Base-by-base conservation (phyloP, 768 basidiomycete genomes). In the Postia placenta region DNA sequence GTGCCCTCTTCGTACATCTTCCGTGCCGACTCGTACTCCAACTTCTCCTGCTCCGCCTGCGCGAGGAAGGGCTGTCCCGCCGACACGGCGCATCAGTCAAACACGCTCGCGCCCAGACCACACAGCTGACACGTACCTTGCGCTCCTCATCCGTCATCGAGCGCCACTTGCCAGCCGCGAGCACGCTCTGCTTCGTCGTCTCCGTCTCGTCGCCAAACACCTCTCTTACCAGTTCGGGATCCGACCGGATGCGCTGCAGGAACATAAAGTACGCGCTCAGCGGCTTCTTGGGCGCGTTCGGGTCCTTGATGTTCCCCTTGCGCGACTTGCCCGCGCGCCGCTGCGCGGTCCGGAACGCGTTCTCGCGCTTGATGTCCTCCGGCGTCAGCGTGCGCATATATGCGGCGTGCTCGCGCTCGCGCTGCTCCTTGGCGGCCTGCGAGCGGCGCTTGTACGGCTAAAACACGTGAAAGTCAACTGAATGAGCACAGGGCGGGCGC, bases 231-330 rank as follows among this genome's bases (percentile, higher is more conserved):
- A 94, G 68, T 28, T 72, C 70, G 2, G 81, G 78, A 60, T 88
- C 82, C 46, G 87, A 84, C 52, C 93, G 76, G 57, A 96, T 96
- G 39, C 85, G 81, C 64, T 93, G 92, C 55, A 95, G 66, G 73
- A 93, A 96, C 83, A 94, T 88, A 56, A 96, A 95, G 61, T 95
- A 96, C 0, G 93, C 92, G 62, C 83, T 86, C 38, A 95, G 79
- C 5, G 93, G 93, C 63, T 95, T 95, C 81, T 92, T 94, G 2
- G 93, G 93, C 6, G 92, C 93, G 62, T 96, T 95, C 27, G 92
- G 92, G 64, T 96, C 92, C 71, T 94, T 95, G 69, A 96, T 87
- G 64, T 96, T 96, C 56, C 86, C 86, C 76, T 87, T 90, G 54
- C 91, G 78, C 33, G 88, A 92, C 67, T 92, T 92, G 54, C 93